These are phyloP conservation scores for Solanum appendiculatum DNA, from an alignment of 257 asterid species.

Conservation along the genomic window DNA sequence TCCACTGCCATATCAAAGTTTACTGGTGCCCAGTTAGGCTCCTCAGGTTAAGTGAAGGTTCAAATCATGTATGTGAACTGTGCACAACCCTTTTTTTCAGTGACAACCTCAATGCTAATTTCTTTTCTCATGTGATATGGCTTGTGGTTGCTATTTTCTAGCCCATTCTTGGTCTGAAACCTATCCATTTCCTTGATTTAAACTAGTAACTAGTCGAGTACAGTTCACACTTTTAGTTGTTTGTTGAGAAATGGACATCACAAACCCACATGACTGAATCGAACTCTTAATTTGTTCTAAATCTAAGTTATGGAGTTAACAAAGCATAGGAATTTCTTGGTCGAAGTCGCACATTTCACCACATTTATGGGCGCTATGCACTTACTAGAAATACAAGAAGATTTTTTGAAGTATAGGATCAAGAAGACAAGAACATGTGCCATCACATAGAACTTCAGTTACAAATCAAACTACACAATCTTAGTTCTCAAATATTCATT, in stretches of 20 bases:
- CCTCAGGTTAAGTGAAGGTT: background rate
- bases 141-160: background rate
- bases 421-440: background rate
- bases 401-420: background rate
- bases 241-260: background rate
- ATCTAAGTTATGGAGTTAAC: background rate
- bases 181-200: background rate
- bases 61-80: background rate
- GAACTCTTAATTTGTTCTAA: background rate
- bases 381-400: background rate
- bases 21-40: background rate
- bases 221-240: background rate
- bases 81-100: background rate
- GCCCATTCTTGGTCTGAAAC: background rate
- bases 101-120: background rate
- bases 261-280: background rate
- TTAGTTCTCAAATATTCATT: slow-evolving; percentile 24
- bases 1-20: background rate
- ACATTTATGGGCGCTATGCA: background rate
- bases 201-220: background rate
- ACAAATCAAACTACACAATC: background rate
- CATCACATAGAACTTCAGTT: background rate
- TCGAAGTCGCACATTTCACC: background rate
- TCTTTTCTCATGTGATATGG: background rate
- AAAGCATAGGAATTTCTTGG: background rate